These are phyloP conservation scores for Dictyostelium capitatum DNA, from an alignment of 78 protist species.

Conservation along the genomic window DNA sequence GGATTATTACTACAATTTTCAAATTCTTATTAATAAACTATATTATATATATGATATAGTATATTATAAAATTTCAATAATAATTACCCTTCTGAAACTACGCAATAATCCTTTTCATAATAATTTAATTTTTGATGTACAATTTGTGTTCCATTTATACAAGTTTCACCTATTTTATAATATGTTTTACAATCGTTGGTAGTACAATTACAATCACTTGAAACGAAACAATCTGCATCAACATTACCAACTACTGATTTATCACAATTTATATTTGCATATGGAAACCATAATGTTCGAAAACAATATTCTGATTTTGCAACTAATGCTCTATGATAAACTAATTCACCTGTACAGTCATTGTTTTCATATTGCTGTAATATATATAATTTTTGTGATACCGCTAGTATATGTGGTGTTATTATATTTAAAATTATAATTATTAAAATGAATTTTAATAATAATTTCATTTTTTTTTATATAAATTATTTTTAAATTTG, in stretches of 20 bases:
- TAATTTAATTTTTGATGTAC: background rate
- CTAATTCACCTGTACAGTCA: slow-evolving; percentile 3
- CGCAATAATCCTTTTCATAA: slow-evolving; percentile 13
- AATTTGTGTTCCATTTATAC: slow-evolving; percentile 9
- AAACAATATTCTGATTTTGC: background rate
- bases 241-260: background rate
- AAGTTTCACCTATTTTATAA: background rate
- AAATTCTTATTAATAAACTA: background rate
- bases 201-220: background rate
- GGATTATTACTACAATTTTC: background rate
- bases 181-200: background rate
- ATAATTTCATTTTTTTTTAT: too few relatives aligned
- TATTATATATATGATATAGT: too few relatives aligned
- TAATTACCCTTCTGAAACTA: slow-evolving; percentile 13
- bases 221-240: background rate
- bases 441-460: too few relatives aligned
- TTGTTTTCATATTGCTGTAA: background rate
- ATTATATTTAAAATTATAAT: too few relatives aligned
- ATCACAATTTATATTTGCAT: background rate
- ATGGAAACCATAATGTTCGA: background rate
- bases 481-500: too few relatives aligned
- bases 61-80: too few relatives aligned
- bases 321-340: background rate
- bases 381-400: background rate
- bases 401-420: too few relatives aligned